Base-by-base conservation (phyloP, 2,329 filamentous ascomycete species). In the Biscogniauxia marginata region DNA sequence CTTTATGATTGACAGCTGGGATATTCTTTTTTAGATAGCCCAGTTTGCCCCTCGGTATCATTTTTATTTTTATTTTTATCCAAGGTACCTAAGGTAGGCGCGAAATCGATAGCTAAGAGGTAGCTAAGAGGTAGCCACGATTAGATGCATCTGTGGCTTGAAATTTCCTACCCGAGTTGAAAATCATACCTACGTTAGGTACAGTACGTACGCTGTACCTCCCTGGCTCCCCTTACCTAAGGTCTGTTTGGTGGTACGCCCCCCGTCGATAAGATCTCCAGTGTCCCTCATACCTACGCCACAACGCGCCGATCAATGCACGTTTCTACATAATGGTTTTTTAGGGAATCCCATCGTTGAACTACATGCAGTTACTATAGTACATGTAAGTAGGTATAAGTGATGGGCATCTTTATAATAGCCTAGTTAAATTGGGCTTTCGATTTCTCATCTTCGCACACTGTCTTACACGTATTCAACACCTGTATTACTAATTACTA, bases 141-240 rank as follows among this genome's bases (percentile, higher is more conserved):
- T 23, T 24, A 48, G 46, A 48, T 23, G 21, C 46, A 48, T 48
- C 22, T 48, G 46, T 48, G 46, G 46, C 46, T 48, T 22, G 46
- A 48, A 7, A 48, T 39, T 39, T 5, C 30, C 30, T 39, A 39
- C 30, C n/a, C n/a, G 5, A 39, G 30, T 39, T n/a, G n/a, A n/a
- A n/a, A n/a, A n/a, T n/a, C n/a, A n/a, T n/a, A n/a, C n/a, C n/a
- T n/a, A n/a, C n/a, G n/a, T n/a, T n/a, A n/a, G n/a, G n/a, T n/a
- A n/a, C n/a, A n/a, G n/a, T n/a, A n/a, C n/a, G n/a, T n/a, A n/a
- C n/a, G n/a, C n/a, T n/a, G n/a, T n/a, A 39, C 11, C 30, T 39
- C 13, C 30, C 30, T 39, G 30, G 30, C n/a, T n/a, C n/a, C n/a
- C n/a, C n/a, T 39, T 39, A 39, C n/a, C 30, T 16, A n/a, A n/a